These are phyloP conservation scores for Stephania cephalantha DNA, from an alignment of 164 flowering plant genomes.

Conservation along the genomic window DNA sequence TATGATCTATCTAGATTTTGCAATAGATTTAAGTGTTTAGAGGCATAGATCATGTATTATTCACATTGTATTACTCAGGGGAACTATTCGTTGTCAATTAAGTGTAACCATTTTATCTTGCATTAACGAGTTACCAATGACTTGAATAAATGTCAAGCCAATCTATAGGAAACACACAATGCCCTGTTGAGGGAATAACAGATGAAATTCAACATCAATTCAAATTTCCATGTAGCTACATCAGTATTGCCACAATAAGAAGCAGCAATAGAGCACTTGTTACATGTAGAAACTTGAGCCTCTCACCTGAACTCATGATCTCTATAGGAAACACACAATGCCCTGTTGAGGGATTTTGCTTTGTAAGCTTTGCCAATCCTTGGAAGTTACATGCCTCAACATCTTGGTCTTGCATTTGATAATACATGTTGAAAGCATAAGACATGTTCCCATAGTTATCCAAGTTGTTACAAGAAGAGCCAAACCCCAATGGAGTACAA, in stretches of 20 bases:
- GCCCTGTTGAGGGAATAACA: too few relatives aligned
- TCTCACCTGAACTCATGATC: conserved; percentile 30
- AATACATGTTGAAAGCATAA: conserved; percentile 78
- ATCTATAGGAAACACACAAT: too few relatives aligned
- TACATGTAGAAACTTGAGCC: conserved; percentile 6
- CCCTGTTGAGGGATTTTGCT: conserved; percentile 33
- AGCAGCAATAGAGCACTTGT: conserved; percentile 5
- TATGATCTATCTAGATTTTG: too few relatives aligned
- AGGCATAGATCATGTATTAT: too few relatives aligned
- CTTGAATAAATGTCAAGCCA: too few relatives aligned
- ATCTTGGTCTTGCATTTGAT: conserved; percentile 61
- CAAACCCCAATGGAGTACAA: conserved; percentile 66
- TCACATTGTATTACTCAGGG: too few relatives aligned
- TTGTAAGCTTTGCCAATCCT: conserved; percentile 53
- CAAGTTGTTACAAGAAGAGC: conserved; percentile 53
- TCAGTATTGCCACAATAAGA: background rate
- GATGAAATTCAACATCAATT: background rate
- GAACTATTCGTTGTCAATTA: too few relatives aligned
- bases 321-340: conserved; percentile 68
- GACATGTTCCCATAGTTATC: conserved; percentile 51
- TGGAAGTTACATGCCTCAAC: conserved; percentile 60
- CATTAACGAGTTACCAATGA: too few relatives aligned
- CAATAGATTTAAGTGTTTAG: too few relatives aligned
- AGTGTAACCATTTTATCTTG: too few relatives aligned
- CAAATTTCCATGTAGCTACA: background rate